Evolutionary conservation across 2,329 filamentous ascomycete species (phyloP).

Genomic region (Xylariaceae sp.): DNA sequence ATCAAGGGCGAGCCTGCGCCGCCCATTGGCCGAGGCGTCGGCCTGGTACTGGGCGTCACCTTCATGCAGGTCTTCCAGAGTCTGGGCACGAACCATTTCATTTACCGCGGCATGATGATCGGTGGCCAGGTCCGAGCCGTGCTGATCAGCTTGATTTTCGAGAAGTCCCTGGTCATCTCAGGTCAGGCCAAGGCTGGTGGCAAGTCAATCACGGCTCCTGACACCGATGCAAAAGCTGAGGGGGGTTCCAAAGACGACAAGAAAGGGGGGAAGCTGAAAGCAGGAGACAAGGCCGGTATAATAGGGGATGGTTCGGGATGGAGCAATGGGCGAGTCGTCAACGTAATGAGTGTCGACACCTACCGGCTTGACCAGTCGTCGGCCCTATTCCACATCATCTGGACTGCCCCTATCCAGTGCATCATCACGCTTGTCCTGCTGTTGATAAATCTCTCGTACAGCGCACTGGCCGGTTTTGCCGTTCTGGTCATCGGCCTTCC

Average conservation of each 20-base stretch:
- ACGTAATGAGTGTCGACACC: conserved; percentile 91
- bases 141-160: conserved; percentile 81
- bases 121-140: conserved; percentile 78
- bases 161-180: conserved; percentile 86
- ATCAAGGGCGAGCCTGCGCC: conserved; percentile 50
- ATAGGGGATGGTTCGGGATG: conserved; percentile 72
- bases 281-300: conserved; percentile 38
- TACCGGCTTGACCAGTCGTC: conserved; percentile 87
- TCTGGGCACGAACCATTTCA: conserved; percentile 79
- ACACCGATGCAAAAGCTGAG: not conserved
- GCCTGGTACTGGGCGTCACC: conserved; percentile 77
- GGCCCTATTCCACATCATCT: conserved; percentile 84
- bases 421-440: conserved; percentile 75
- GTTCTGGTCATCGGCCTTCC: conserved; percentile 75
- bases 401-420: conserved; percentile 77
- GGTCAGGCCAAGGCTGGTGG: conserved; percentile 83
- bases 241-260: conserved; percentile 41
- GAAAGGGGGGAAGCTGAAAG: conserved; percentile 35
- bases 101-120: conserved; percentile 87
- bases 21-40: conserved; percentile 68
- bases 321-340: conserved; percentile 88
- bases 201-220: conserved; percentile 26
- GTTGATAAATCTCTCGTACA: conserved; percentile 82
- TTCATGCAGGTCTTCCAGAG: conserved; percentile 81
- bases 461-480: conserved; percentile 80